Evolutionary conservation across 495 filamentous ascomycete genomes (phyloP).

Genomic region (Penicillium waksmanii): DNA sequence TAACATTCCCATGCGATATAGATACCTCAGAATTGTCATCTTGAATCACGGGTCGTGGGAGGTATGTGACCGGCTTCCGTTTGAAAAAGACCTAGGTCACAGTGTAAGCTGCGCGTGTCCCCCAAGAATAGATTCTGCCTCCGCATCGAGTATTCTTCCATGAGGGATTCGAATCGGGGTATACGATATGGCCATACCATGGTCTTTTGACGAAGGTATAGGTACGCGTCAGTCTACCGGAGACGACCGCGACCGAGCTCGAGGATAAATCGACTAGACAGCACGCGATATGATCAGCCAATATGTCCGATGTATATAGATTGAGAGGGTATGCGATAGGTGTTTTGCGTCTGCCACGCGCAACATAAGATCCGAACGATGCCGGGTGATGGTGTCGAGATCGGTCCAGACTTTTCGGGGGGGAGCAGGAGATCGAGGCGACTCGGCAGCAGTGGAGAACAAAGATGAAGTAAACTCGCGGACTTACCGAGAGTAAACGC

Average conservation of each 20-base stretch:
- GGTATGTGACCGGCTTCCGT: conserved; percentile 89
- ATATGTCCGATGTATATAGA: conserved; percentile 1
- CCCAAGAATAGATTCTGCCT: background rate
- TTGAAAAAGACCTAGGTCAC: conserved; percentile 83
- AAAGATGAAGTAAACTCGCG: conserved; percentile 11
- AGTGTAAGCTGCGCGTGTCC: conserved; percentile 26
- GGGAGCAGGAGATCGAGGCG: conserved; percentile 8
- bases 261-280: conserved; percentile 31
- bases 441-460: conserved; percentile 11
- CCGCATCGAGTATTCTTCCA: conserved; percentile 6
- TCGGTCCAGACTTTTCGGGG: background rate
- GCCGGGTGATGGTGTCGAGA: background rate
- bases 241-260: conserved; percentile 22
- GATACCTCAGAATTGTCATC: conserved; percentile 81
- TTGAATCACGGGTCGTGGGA: conserved; percentile 70
- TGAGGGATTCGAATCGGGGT: background rate
- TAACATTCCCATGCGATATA: background rate
- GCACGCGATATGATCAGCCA: conserved; percentile 25
- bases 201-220: conserved; percentile 27
- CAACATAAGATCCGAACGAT: background rate
- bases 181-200: conserved; percentile 39
- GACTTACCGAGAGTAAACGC: conserved; percentile 30
- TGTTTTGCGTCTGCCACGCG: background rate
- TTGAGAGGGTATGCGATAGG: background rate
- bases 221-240: conserved; percentile 38